Evolutionary conservation across 2,329 filamentous ascomycete species (phyloP), one percentile per base, ranked within the genome.

Genomic region (Blumeria graminis): DNA sequence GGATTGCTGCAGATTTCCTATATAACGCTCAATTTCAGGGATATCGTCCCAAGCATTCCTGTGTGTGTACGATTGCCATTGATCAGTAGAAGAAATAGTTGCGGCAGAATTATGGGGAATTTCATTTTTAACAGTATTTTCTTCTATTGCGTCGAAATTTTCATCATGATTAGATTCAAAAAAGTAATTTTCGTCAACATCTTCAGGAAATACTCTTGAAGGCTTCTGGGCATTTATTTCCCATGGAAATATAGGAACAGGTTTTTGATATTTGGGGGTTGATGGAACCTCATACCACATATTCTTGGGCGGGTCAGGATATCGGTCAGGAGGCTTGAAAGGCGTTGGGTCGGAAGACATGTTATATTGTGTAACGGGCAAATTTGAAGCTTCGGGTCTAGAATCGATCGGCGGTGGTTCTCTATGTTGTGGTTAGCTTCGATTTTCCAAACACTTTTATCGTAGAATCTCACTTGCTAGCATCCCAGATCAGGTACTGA

Each of bases 41-140:
- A 93, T 77, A 56, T 86, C 85, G 64, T 98, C 92, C 92, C 92
- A 98, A 14, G 87, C 89, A 68, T 96, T 98, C 55, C 74, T 78
- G 51, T 80, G 76, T n/a, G 78, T 73, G 45, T 84, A 94, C 51
- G 75, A 75, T 60, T 79, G 76, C 85, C 86, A 94, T 18, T 80
- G 76, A 63, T 82, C 74, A 53, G 76, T 70, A 39, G 73, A 65
- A 22, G 69, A 28, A 28, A 28, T 28, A 28, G 1, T 28, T 28
- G 22, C 22, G 22, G 22, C 70, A 57, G 71, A 62, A 48, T 68
- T 69, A 11, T 48, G 45, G 3, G 18, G 16, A 14, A 28, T 28
- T 28, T 28, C 22, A 28, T 28, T 28, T 28, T 28, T 28, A 28
- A 4, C 38, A n/a, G 10, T 41, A 41, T 41, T 41, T 41, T 41